Base-by-base conservation (phyloP, 108 stramenopile genomes). In the Discostella stelligeroides region DNA sequence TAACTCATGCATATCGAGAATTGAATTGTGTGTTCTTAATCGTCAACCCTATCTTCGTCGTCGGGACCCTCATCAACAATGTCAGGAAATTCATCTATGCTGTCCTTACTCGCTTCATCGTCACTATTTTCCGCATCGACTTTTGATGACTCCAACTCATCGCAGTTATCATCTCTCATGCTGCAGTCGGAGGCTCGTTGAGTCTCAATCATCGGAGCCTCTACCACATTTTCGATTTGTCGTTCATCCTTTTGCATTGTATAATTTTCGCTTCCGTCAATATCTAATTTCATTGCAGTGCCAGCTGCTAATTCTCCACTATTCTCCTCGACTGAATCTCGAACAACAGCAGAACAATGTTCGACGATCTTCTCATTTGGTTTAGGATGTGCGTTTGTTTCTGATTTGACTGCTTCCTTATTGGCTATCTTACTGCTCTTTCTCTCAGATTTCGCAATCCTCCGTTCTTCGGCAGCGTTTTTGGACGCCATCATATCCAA, bases 1-100 rank as follows among this genome's bases (percentile, higher is more conserved):
- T n/a, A n/a, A n/a, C n/a, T n/a, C n/a, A n/a, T n/a, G n/a, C n/a
- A n/a, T n/a, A n/a, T n/a, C n/a, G n/a, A n/a, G n/a, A n/a, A n/a
- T n/a, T n/a, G n/a, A n/a, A n/a, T n/a, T n/a, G n/a, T n/a, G n/a
- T n/a, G n/a, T n/a, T n/a, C n/a, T n/a, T n/a, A n/a, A n/a, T n/a
- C n/a, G n/a, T n/a, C n/a, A n/a, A 62, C 50, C 64, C 64, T 79
- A 72, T 79, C 78, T 57, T 67, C 78, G 66, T 79, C 78, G 15
- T 79, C 78, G 23, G 78, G 78, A 47, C 67, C 78, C 47, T 63
- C 70, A 49, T 72, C 78, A 28, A 79, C 59, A 48, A 79, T 79
- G 11, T 79, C 78, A n/a, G 78, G 78, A 46, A 79, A 79, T 49
- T 79, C 78, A 47, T 62, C 68, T 42, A 69, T 25, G 63, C 68